Evolutionary conservation across 192 early-diverging fungal species (phyloP).

Genomic region (Entomortierella lignicola): DNA sequence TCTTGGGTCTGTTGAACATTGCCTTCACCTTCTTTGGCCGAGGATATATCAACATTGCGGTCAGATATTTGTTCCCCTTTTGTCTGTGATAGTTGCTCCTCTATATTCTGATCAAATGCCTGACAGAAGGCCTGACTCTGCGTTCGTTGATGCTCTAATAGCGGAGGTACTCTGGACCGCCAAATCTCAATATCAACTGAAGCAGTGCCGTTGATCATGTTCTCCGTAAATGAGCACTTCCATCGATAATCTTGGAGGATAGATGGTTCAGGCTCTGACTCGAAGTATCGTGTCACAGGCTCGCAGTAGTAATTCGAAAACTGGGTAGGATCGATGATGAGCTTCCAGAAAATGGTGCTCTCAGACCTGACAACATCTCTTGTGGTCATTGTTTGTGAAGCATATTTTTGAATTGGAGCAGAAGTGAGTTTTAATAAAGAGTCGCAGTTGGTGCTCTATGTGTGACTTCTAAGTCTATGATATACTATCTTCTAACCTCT

Average conservation of each 20-base stretch:
- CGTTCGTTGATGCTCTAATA: neutral
- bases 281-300: conserved; percentile 20
- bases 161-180: neutral
- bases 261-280: conserved; percentile 12
- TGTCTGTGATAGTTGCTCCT: neutral
- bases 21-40: neutral
- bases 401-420: too few relatives aligned
- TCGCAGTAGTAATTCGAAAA: conserved; percentile 29
- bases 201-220: conserved; percentile 40
- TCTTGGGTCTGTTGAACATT: neutral
- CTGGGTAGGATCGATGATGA: conserved; percentile 11
- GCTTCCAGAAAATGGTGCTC: conserved; percentile 27
- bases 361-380: conserved; percentile 3
- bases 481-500: conserved; percentile 9
- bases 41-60: neutral
- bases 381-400: too few relatives aligned
- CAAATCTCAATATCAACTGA: conserved; percentile 22
- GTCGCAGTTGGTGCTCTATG: too few relatives aligned
- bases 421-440: too few relatives aligned
- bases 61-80: neutral
- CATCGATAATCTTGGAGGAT: conserved; percentile 2
- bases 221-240: conserved; percentile 21
- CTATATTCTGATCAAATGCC: neutral
- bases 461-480: too few relatives aligned
- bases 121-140: neutral